Evolutionary conservation across 2,329 filamentous ascomycete genomes (phyloP), one percentile per base, ranked within the genome.

Genomic region (Trichoderma guizhouense): DNA sequence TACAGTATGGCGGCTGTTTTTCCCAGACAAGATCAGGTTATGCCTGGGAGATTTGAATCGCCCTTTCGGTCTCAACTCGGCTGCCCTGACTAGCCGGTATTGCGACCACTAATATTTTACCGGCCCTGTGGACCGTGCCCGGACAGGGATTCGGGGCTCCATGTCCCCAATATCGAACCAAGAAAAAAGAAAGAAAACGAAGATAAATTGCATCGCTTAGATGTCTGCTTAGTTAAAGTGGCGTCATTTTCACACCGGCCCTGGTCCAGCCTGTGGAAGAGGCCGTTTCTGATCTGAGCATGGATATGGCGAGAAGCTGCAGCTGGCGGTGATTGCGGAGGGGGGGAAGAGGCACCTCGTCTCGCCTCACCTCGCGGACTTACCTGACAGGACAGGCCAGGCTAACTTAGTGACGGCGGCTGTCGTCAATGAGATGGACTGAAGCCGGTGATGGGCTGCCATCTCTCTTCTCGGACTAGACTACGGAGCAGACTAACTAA

Each of bases 191-290:
- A 53, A 18, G 21, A 62, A 36, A 70, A 64, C 47, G 47, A 43
- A 70, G 68, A 70, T 70, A 64, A 63, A 70, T 70, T 55, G 47
- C 57, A 70, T 70, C 60, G 68, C 68, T 64, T 63, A 70, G 68
- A 70, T 70, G 68, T 55, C 32, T 32, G 43, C 39, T 70, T 70
- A 70, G 68, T 70, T 39, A 14, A 64, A 57, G 68, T 70, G 60
- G 58, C 60, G 68, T 70, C 60, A 70, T 70, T 70, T 39, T 57
- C 58, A 39, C 47, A 47, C 58, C 24, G 4, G 34, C 68, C 68
- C 68, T 63, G 28, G 57, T 55, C 66, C 26, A 60, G 66, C 53
- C 36, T 39, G 55, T 69, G 55, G 36, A 69, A 47, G 18, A 69
- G 39, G 57, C 28, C 55, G 66, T 69, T 69, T 69, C 66, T 69